A percentile compares a stretch with the other conserved stretches of the same genome.
Evolutionary conservation across 768 basidiomycete genomes (phyloP).

Genomic region (Suillus variegatus): DNA sequence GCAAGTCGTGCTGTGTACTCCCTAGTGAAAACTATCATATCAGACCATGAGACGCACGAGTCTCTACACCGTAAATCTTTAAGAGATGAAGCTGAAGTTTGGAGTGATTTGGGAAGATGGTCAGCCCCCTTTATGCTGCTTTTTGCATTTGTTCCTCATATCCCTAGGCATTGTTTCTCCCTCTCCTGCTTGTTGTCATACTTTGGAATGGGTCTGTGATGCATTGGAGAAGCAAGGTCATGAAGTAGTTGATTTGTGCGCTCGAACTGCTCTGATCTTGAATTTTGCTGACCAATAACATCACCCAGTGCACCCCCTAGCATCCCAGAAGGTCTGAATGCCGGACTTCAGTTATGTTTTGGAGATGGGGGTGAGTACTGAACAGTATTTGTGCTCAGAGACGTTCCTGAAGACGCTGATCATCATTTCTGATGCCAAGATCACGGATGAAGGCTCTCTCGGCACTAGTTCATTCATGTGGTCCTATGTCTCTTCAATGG

Average conservation of each 20-base stretch:
- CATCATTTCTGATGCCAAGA: conserved; percentile 71
- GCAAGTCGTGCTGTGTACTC: too few relatives aligned
- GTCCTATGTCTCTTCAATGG: conserved; percentile 47
- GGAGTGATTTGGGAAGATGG: conserved; percentile 45
- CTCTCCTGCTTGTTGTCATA: conserved; percentile 42
- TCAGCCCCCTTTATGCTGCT: conserved; percentile 17
- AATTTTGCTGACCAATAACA: background rate
- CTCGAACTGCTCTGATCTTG: background rate
- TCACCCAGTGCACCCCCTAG: conserved; percentile 43
- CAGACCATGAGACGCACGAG: too few relatives aligned
- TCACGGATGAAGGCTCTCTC: conserved; percentile 48
- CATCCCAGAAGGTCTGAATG: conserved; percentile 48
- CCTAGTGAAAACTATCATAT: too few relatives aligned
- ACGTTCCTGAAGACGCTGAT: conserved; percentile 70
- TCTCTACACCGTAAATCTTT: conserved; percentile 34
- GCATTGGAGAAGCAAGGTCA: conserved; percentile 39
- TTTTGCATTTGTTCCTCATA: background rate
- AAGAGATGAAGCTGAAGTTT: conserved; percentile 37
- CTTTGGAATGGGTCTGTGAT: conserved; percentile 34
- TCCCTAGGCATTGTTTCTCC: conserved; percentile 36
- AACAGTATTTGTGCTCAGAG: conserved; percentile 41
- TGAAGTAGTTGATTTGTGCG: conserved; percentile 41
- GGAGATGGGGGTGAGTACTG: conserved; percentile 51
- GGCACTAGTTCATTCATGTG: conserved; percentile 45
- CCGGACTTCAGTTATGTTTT: conserved; percentile 57